A percentile compares a stretch with the other conserved stretches of the same genome.
phyloP scores from a whole-genome alignment of 306 rosid genomes.

The Quercus robur region DNA sequence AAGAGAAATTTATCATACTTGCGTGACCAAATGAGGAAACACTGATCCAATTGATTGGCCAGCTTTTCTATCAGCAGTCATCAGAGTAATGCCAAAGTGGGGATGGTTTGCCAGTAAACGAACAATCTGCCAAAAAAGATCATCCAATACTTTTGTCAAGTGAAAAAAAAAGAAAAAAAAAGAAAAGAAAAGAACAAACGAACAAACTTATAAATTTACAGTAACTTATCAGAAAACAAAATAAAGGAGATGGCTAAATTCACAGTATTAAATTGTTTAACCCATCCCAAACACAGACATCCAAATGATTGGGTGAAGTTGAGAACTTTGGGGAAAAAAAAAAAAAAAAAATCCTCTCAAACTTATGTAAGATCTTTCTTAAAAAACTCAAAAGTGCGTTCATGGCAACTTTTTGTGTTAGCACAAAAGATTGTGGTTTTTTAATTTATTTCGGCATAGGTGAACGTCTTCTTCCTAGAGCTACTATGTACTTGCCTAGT shows the following conservation, averaged over 20 bases:
- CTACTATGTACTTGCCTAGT: background rate
- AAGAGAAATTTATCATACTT: slow-evolving; percentile 36
- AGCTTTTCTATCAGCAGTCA: slow-evolving; percentile 95
- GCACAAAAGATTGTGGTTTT: background rate
- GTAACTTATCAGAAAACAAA: background rate
- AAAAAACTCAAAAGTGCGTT: background rate
- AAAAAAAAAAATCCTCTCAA: background rate
- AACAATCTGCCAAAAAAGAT: slow-evolving; percentile 56
- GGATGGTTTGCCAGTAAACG: slow-evolving; percentile 94
- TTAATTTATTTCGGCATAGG: background rate
- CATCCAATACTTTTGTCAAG: background rate
- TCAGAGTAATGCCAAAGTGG: slow-evolving; percentile 58
- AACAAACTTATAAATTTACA: background rate
- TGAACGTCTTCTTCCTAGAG: background rate
- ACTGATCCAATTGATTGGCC: slow-evolving; percentile 84
- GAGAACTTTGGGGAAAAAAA: background rate
- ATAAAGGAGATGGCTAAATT: background rate
- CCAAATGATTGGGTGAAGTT: background rate
- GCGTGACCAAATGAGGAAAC: slow-evolving; percentile 75
- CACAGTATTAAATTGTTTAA: background rate
- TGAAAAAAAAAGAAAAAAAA: too few species aligned
- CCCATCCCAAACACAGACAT: background rate
- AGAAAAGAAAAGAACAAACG: too few species aligned
- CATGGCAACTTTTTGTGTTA: background rate
- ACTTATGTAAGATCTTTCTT: background rate